Conservation (phyloP, 306 rosid species). For the Prunus padus region DNA sequence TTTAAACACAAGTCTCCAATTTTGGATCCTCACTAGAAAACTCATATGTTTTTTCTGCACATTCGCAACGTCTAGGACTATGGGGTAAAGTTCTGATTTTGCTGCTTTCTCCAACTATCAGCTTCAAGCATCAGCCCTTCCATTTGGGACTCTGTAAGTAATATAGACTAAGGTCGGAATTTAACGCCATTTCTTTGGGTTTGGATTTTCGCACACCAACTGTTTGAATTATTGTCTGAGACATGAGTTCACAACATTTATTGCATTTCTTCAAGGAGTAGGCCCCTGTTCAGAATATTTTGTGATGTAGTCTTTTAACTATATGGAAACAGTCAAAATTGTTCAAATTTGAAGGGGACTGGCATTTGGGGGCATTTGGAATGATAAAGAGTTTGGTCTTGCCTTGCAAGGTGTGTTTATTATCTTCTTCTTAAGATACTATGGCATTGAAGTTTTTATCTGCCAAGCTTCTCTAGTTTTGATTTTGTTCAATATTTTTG, state of each 20-base stretch:
- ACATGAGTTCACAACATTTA: neutral
- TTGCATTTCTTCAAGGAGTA: neutral
- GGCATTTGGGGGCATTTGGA: neutral
- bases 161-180: neutral
- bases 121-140: neutral
- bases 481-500: slow-evolving; percentile 4
- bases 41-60: too few relatives aligned
- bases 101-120: too few relatives aligned
- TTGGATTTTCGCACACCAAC: neutral
- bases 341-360: neutral
- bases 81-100: too few relatives aligned
- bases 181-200: neutral
- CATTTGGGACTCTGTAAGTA: neutral
- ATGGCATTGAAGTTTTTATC: neutral
- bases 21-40: too few relatives aligned
- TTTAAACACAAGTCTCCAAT: too few relatives aligned
- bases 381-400: slow-evolving; percentile 40
- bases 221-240: neutral
- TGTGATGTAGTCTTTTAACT: neutral
- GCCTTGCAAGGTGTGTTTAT: slow-evolving; percentile 40
- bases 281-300: neutral
- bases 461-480: neutral
- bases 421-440: neutral
- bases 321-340: neutral
- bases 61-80: too few relatives aligned